Conservation (phyloP, 306 rosid genomes). For the Coriaria nepalensis region DNA sequence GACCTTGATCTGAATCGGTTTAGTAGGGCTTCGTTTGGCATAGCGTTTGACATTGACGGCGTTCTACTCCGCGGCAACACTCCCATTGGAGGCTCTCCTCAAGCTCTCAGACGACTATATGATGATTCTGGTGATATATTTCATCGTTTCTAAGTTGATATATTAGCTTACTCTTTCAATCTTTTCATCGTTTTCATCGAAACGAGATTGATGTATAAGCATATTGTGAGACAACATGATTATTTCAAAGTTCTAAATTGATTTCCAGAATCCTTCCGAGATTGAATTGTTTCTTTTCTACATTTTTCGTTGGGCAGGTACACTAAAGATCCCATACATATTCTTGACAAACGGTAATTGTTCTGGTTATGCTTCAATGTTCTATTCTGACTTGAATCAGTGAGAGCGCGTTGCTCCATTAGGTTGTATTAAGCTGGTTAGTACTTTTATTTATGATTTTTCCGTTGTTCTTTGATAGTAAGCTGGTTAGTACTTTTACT, state of each 20-base stretch:
- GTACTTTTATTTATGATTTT: too few species aligned
- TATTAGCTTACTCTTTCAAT: too few species aligned
- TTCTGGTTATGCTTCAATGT: neutral
- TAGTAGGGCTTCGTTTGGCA: conserved; percentile 46
- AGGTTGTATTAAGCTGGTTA: neutral
- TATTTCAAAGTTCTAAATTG: neutral
- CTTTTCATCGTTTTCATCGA: too few species aligned
- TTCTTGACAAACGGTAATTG: conserved; percentile 72
- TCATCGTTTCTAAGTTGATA: too few species aligned
- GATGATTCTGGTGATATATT: conserved; percentile 31
- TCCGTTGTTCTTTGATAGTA: too few species aligned
- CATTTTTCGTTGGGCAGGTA: conserved; percentile 33
- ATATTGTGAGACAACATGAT: neutral
- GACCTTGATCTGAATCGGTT: neutral
- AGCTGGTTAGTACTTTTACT: too few species aligned
- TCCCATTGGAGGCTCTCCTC: conserved; percentile 75
- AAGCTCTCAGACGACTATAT: conserved; percentile 46
- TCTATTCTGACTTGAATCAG: neutral
- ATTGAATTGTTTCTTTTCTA: conserved; percentile 3
- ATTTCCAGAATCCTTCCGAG: neutral
- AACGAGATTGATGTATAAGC: too few species aligned
- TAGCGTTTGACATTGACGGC: conserved; percentile 93
- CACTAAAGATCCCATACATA: conserved; percentile 44
- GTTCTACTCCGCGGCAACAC: conserved; percentile 60
- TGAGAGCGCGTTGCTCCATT: neutral